phyloP scores from a whole-genome alignment of 345 rosid genomes.

The Populus simonii region DNA sequence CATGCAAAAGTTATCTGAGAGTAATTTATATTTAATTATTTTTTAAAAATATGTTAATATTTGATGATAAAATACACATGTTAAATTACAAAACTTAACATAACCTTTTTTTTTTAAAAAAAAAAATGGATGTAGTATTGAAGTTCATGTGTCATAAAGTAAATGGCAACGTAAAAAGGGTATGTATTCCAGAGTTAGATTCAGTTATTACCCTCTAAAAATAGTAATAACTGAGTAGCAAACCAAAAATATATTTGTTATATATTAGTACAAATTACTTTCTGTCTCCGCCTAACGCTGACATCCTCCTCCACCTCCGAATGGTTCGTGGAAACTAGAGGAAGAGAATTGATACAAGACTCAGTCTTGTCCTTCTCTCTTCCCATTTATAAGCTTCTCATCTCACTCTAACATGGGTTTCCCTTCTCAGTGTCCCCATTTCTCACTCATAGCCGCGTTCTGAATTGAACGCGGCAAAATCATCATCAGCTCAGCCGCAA shows the following conservation, averaged over 20 bases:
- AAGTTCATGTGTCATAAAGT: too few relatives aligned
- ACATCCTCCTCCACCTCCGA: conserved; percentile 23
- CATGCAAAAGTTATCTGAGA: too few relatives aligned
- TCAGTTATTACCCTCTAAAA: neutral
- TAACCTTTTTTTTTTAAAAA: too few relatives aligned
- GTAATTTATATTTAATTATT: too few relatives aligned
- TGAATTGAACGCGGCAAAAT: conserved; percentile 23
- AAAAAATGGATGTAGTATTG: too few relatives aligned
- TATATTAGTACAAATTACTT: neutral
- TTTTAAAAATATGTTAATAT: too few relatives aligned
- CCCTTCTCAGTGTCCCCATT: conserved; percentile 17
- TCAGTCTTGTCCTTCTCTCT: conserved; percentile 18
- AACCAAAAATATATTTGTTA: neutral
- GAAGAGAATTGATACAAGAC: conserved; percentile 35
- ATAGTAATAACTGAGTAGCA: neutral
- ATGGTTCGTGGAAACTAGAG: conserved; percentile 42
- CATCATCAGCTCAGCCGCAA: neutral
- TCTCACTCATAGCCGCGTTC: conserved; percentile 34
- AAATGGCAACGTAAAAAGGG: too few relatives aligned
- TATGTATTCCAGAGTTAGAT: neutral
- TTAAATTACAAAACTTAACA: too few relatives aligned
- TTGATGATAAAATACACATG: too few relatives aligned
- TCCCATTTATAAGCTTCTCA: conserved; percentile 22
- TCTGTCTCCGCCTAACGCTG: neutral
- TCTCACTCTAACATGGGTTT: conserved; percentile 24